Evolutionary conservation across 2,329 filamentous ascomycete genomes (phyloP).

Genomic region (Ceratocystis diversiconidia): DNA sequence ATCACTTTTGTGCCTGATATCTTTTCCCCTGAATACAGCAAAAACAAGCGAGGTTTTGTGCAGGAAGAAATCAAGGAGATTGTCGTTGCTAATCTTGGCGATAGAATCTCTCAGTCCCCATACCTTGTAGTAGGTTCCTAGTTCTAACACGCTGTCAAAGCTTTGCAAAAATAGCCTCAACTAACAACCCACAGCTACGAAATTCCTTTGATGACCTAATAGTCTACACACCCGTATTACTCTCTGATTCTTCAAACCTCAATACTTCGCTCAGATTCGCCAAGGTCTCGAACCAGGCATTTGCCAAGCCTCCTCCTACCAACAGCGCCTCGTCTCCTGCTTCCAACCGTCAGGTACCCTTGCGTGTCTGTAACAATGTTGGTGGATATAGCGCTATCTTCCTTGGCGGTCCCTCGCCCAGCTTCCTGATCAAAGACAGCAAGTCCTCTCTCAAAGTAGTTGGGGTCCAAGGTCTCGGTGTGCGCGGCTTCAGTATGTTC

Average conservation of each 20-base stretch:
- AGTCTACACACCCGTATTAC: conserved; percentile 59
- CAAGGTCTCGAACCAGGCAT: conserved; percentile 53
- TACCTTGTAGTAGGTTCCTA: conserved; percentile 58
- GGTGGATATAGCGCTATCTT: conserved; percentile 71
- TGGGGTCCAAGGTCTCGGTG: conserved; percentile 52
- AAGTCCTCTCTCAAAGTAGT: conserved; percentile 63
- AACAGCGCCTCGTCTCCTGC: conserved; percentile 38
- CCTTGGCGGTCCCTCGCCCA: conserved; percentile 63
- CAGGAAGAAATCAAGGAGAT: conserved; percentile 67
- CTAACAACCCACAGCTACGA: conserved; percentile 42
- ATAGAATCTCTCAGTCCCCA: conserved; percentile 52
- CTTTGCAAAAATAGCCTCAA: neutral
- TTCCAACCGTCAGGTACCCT: conserved; percentile 35
- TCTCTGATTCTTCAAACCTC: conserved; percentile 38
- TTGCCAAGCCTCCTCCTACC: conserved; percentile 29
- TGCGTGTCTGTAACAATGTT: conserved; percentile 49
- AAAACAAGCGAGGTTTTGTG: conserved; percentile 52
- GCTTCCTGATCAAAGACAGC: conserved; percentile 69
- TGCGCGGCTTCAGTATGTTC: conserved; percentile 60
- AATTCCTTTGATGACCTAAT: conserved; percentile 69
- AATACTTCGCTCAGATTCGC: conserved; percentile 54
- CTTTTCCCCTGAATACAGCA: conserved; percentile 54
- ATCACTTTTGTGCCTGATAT: conserved; percentile 64
- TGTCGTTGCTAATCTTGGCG: conserved; percentile 71
- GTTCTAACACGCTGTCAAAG: neutral